phyloP scores from a whole-genome alignment of 495 filamentous ascomycete species.

The Penicillium arizonense region DNA sequence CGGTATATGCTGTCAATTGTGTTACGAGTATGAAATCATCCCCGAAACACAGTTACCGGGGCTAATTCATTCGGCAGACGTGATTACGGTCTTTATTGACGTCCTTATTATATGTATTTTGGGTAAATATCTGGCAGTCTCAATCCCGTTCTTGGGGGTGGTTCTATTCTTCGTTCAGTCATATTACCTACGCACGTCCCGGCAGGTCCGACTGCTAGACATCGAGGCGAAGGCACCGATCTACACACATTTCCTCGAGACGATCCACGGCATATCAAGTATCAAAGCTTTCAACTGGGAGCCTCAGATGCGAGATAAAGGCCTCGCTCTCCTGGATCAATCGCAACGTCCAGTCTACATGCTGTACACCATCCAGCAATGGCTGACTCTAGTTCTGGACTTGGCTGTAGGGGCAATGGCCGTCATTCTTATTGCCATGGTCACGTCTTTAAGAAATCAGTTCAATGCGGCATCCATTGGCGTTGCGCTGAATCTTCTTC shows the following conservation, averaged over 20 bases:
- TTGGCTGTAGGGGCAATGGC: conserved; percentile 49
- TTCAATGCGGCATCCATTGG: conserved; percentile 33
- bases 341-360: conserved; percentile 53
- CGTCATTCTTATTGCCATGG: conserved; percentile 50
- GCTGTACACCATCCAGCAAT: conserved; percentile 63
- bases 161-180: conserved; percentile 35
- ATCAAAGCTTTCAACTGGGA: conserved; percentile 68
- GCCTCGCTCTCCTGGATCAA: conserved; percentile 56
- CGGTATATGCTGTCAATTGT: not conserved
- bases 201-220: conserved; percentile 56
- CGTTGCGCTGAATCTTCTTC: conserved; percentile 60
- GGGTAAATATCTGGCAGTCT: conserved; percentile 22
- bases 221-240: conserved; percentile 59
- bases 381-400: conserved; percentile 62
- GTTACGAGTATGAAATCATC: not conserved
- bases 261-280: conserved; percentile 61
- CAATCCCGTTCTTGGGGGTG: not conserved
- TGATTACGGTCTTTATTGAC: conserved; percentile 1
- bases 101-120: conserved; percentile 26
- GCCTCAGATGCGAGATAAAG: conserved; percentile 17
- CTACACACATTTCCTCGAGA: conserved; percentile 67
- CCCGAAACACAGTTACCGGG: too few species aligned
- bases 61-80: too few species aligned
- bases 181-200: conserved; percentile 59
- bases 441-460: conserved; percentile 17